Base-by-base conservation (phyloP, 768 basidiomycete genomes). In the Boletus rex-veris region DNA sequence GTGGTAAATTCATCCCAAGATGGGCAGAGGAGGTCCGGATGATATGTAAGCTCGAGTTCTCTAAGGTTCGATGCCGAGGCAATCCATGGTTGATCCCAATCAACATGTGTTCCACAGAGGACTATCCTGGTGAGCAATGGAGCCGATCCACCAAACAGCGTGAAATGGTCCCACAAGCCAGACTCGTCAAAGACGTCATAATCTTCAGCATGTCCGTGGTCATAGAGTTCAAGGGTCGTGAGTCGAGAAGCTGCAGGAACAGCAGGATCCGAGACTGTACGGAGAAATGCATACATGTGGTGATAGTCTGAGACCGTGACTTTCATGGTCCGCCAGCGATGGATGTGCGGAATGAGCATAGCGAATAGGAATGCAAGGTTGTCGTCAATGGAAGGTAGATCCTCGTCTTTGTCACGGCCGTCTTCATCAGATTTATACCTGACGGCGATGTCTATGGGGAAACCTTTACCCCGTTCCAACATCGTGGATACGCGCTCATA, bases 71-170 rank as follows among this genome's bases (percentile, higher is more conserved):
- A n/a, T 2, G 65, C 61, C 3, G 63, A 58, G 7, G 52, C 30
- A 24, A 69, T 56, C 19, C 75, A 64, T 15, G 75, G 72, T 35
- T 74, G 71, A 31, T 76, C 72, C 88, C 88, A 90, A 52, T 83
- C 77, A 30, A 90, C 66, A 55, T 88, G 87, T 4, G 88, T 82
- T 38, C 86, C 87, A 82, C 84, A 87, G 28, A 90, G 72, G 10
- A 73, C 71, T 33, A 81, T 66, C 5, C 69, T 61, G 19, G 65
- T 69, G 11, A 90, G 71, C 8, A 71, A 75, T 2, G 88, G 88
- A 8, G 71, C 67, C 16, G 75, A 76, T 24, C 77, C 75, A 3
- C 79, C 75, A 60, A 89, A 83, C 16, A 80, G 74, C 11, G 76
- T 69, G 69, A 84, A 80, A 35, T 57, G 54, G 5, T 51, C 51